These are phyloP conservation scores for Eimeria mitis DNA, from an alignment of 169 alveolate species.

Conservation along the genomic window DNA sequence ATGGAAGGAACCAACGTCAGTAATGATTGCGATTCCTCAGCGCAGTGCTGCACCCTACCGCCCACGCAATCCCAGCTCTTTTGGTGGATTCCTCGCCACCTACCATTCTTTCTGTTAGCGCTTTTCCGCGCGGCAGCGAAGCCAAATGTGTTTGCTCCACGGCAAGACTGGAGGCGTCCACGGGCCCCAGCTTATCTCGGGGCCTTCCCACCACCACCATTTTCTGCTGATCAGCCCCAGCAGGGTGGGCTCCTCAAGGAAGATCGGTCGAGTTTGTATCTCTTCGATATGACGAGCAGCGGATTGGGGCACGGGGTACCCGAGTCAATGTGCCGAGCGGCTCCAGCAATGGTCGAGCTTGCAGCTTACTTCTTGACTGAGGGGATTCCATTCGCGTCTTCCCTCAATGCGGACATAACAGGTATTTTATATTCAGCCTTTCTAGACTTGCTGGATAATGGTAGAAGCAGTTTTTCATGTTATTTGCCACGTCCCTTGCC, in stretches of 20 bases:
- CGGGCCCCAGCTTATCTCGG: constrained; percentile 60
- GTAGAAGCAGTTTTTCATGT: not conserved
- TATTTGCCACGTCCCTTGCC: not conserved
- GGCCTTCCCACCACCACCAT: constrained; percentile 67
- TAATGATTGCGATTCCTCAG: constrained; percentile 49
- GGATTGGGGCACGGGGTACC: constrained; percentile 70
- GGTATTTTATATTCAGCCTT: constrained; percentile 7
- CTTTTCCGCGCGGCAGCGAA: constrained; percentile 62
- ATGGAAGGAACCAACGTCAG: not conserved
- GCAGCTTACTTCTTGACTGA: constrained; percentile 59
- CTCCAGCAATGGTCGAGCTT: constrained; percentile 67
- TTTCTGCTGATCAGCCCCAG: constrained; percentile 18
- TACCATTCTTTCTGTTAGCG: constrained; percentile 65
- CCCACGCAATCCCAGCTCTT: constrained; percentile 32
- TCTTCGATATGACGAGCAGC: constrained; percentile 69
- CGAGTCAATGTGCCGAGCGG: constrained; percentile 69
- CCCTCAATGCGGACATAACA: constrained; percentile 62
- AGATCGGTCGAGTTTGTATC: constrained; percentile 35
- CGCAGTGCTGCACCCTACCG: constrained; percentile 41
- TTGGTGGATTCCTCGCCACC: constrained; percentile 73
- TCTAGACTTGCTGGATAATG: not conserved
- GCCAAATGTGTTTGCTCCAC: constrained; percentile 49
- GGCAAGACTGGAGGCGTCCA: constrained; percentile 75
- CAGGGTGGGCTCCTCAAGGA: not conserved
- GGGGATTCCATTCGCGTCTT: constrained; percentile 62